Base-by-base conservation (phyloP, 768 basidiomycete species). In the Kwoniella dendrophila region DNA sequence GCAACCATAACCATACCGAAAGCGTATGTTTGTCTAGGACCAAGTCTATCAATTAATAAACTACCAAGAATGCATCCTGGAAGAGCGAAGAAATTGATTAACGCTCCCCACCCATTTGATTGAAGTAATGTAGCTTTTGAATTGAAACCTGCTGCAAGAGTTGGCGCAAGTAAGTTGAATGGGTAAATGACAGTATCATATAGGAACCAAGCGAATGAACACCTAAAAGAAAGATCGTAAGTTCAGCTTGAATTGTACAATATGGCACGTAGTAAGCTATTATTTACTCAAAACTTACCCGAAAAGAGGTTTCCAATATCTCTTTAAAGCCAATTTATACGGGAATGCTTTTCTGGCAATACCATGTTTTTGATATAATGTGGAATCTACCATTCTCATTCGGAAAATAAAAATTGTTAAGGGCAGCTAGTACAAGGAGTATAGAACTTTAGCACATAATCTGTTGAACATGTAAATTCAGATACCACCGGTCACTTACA, bases 21-120 rank as follows among this genome's bases (percentile, higher is more conserved):
- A 14, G 53, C 53, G 20, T 55, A 43, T 5, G 38, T 43, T 32
- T 55, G 53, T 32, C 53, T 55, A 5, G 53, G 40, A 43, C 53
- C 53, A 11, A 55, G 33, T 43, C 53, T 26, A 30, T 55, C 53
- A 20, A 55, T 55, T 27, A 55, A 43, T 6, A 55, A 27, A 43
- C 38, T 55, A n/a, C 53, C 53, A 18, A 55, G 29, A 18, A 55
- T 55, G 43, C 53, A 55, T 8, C 53, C 53, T 5, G 53, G 38
- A 34, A 43, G 38, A 43, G 53, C 36, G 43, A 55, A 43, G 26
- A 43, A 40, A n/a, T 43, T 43, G 24, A 55, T 29, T 14, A 55
- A n/a, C 7, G 36, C 53, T 14, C 53, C 38, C 24, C 38, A 55
- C 2, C 38, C 53, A 11, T 41, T 43, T 12, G 38, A 43, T 22